Conservation (phyloP, 2,329 filamentous ascomycete species). For the Fusarium armeniacum region DNA sequence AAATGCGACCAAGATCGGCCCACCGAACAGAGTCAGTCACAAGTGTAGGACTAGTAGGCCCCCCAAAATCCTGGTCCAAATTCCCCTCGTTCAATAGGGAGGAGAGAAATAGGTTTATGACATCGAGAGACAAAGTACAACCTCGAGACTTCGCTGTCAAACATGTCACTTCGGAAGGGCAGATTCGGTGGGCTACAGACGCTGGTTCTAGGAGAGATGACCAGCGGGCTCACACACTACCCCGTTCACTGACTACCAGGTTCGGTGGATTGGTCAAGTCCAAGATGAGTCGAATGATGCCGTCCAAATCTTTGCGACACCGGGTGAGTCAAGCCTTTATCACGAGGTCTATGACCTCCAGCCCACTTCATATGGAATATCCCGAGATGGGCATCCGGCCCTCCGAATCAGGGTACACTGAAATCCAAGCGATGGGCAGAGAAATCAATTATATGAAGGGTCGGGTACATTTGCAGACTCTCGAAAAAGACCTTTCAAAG, state of each 20-base stretch:
- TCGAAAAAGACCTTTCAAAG: conserved; percentile 5
- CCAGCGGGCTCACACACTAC: conserved; percentile 14
- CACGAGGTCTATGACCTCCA: conserved; percentile 3
- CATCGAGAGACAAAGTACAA: conserved; percentile 46
- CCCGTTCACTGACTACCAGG: conserved; percentile 50
- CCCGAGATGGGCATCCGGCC: conserved; percentile 47
- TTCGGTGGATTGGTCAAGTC: conserved; percentile 50
- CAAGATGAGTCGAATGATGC: conserved; percentile 31
- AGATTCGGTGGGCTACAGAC: conserved; percentile 50
- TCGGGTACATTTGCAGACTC: neutral
- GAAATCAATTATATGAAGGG: conserved; percentile 44
- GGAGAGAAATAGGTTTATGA: conserved; percentile 48
- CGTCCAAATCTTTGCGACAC: conserved; percentile 13
- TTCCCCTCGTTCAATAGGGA: conserved; percentile 53
- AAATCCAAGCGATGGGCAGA: conserved; percentile 40
- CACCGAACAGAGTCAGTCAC: neutral
- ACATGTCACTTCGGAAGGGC: conserved; percentile 35
- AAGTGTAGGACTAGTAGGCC: conserved; percentile 24
- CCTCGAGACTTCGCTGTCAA: conserved; percentile 52
- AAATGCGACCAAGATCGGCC: conserved; percentile 29
- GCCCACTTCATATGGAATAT: conserved; percentile 37
- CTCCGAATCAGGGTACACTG: conserved; percentile 41
- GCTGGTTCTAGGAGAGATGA: conserved; percentile 14
- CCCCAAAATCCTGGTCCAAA: conserved; percentile 54
- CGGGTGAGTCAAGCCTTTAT: conserved; percentile 1